Evolutionary conservation across 345 rosid species (phyloP), one percentile per base, ranked within the genome.

Genomic region (Aurinia saxatilis): DNA sequence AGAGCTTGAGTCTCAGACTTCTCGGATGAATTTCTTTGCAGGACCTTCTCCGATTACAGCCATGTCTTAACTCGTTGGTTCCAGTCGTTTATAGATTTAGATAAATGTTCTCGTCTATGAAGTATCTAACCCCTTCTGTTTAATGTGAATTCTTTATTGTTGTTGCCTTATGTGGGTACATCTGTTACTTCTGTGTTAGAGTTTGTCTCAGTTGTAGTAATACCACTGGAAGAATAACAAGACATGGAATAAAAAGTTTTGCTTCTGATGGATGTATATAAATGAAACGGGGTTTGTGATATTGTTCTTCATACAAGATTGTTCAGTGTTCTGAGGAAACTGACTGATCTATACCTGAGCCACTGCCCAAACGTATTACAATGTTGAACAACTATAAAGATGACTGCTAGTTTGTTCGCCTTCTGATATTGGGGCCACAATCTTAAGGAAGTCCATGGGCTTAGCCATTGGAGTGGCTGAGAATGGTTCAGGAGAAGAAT

Each of bases 1-100:
- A 41, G 61, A 34, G 18, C 19, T 35, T 8, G 62, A 51, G 62
- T 21, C 60, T 48, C 72, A 65, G 13, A 29, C 69, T 31, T 17
- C 77, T 10, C 59, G 44, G 1, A 64, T 64, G 46, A 59, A 57
- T 62, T 70, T 73, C 60, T 70, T 81, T 47, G 53, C 56, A 4
- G 93, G 81, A 68, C 59, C 63, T 18, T 50, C 79, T 40, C 63
- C 84, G 12, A 8, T 80, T 41, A 75, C 93, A 48, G 90, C 96
- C 50, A 78, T 89, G 46, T 80, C 81, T 57, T 89, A 68, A 77
- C 63, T 50, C 50, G 31, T 5, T 5, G 2, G 2, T 5, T 63
- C 66, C 61, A 66, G 47, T 60, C 66, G 68, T 47, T 49, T 73
- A 62, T 70, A 63, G 70, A 42, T 53, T 50, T 78, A 73, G 75